Evolutionary conservation across 352 stramenopile species (phyloP).

Genomic region (Pythium periplocum): DNA sequence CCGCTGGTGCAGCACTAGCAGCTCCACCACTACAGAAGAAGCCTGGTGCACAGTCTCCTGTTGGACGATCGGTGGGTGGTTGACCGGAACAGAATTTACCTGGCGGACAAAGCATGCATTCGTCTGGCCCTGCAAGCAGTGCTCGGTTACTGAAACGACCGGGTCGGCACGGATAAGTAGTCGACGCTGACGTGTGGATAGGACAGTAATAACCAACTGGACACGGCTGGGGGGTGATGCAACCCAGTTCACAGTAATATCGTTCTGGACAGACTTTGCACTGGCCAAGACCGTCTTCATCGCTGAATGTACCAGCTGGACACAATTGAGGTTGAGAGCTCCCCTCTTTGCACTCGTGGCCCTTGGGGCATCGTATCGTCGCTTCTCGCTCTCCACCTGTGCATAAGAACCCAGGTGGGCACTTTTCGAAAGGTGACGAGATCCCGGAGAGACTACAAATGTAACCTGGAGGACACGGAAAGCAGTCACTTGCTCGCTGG

Average conservation of each 20-base stretch:
- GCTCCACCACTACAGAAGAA: conserved; percentile 62
- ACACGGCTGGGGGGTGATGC: conserved; percentile 41
- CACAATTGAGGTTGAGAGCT: conserved; percentile 53
- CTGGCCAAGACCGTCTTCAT: conserved; percentile 35
- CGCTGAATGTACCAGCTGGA: conserved; percentile 55
- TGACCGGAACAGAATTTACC: conserved; percentile 79
- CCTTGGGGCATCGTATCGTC: conserved; percentile 50
- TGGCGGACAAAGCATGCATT: conserved; percentile 52
- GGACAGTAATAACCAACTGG: conserved; percentile 78
- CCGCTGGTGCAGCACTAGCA: conserved; percentile 24
- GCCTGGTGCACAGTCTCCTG: conserved; percentile 54
- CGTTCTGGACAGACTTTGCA: conserved; percentile 77
- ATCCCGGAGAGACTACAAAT: conserved; percentile 56
- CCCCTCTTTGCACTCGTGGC: conserved; percentile 68
- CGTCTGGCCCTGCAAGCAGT: conserved; percentile 25
- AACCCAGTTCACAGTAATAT: conserved; percentile 55
- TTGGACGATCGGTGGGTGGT: conserved; percentile 39
- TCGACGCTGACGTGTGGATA: conserved; percentile 30
- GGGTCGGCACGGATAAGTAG: conserved; percentile 47
- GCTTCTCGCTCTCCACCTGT: conserved; percentile 46
- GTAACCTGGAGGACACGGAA: conserved; percentile 54
- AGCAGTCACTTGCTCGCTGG: conserved; percentile 47
- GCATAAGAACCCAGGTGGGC: conserved; percentile 56
- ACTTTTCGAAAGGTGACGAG: conserved; percentile 37
- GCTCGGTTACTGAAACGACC: conserved; percentile 56